Conservation (phyloP, 2,329 filamentous ascomycete species). For the Nannizziopsis arthrosporioides region DNA sequence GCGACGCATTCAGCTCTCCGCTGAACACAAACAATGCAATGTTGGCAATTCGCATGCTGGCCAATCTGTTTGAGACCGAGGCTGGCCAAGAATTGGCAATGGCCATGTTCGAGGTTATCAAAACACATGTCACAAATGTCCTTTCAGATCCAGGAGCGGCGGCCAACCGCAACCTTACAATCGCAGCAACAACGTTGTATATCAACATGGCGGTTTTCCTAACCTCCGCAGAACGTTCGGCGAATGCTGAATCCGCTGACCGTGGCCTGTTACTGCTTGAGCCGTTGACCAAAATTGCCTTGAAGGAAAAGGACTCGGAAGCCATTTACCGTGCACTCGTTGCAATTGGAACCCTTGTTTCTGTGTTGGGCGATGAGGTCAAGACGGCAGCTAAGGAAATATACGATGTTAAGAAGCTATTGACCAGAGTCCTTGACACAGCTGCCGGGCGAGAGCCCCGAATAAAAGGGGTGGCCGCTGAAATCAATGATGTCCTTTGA, state of each 20-base stretch:
- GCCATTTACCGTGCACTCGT: slow-evolving; percentile 73
- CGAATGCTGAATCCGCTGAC: slow-evolving; percentile 35
- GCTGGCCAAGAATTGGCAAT: slow-evolving; percentile 57
- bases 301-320: slow-evolving; percentile 62
- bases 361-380: slow-evolving; percentile 47
- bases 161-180: slow-evolving; percentile 64
- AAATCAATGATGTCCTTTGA: slow-evolving; percentile 42
- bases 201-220: slow-evolving; percentile 77
- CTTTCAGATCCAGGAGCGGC: slow-evolving; percentile 40
- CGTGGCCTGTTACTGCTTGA: slow-evolving; percentile 46
- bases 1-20: slow-evolving; percentile 47
- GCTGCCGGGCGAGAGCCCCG: slow-evolving; percentile 46
- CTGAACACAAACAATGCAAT: slow-evolving; percentile 71
- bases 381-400: slow-evolving; percentile 48
- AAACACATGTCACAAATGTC: slow-evolving; percentile 51
- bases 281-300: slow-evolving; percentile 52
- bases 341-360: slow-evolving; percentile 65
- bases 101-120: slow-evolving; percentile 47
- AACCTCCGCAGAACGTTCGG: slow-evolving; percentile 34
- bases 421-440: slow-evolving; percentile 39
- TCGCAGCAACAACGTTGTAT: slow-evolving; percentile 68
- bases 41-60: slow-evolving; percentile 69
- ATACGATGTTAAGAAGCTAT: slow-evolving; percentile 39
- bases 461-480: slow-evolving; percentile 47
- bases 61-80: slow-evolving; percentile 69